A percentile compares a stretch with the other conserved stretches of the same genome.
Conservation (phyloP, 768 basidiomycete genomes). For the Suillus decipiens region DNA sequence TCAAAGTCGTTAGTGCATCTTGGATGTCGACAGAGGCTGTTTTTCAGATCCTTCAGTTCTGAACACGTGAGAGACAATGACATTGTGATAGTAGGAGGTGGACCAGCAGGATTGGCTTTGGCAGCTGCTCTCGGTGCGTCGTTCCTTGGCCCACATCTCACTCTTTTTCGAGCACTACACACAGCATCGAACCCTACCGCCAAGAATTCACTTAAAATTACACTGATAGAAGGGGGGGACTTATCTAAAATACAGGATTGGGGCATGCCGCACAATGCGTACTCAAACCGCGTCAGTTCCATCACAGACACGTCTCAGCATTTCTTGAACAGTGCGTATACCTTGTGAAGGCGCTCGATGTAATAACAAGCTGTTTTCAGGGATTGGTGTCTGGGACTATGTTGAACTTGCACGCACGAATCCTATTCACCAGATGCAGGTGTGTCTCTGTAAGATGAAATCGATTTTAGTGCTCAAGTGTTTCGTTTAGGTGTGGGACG, state of each 20-base stretch:
- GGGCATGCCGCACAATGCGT: constrained; percentile 54
- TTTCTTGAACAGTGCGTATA: constrained; percentile 61
- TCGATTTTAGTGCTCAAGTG: not conserved
- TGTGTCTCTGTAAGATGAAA: constrained; percentile 23
- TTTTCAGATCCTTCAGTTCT: constrained; percentile 21
- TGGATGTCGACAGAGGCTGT: constrained; percentile 10
- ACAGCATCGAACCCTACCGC: constrained; percentile 56
- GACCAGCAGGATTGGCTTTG: constrained; percentile 87
- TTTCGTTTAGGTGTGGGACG: constrained; percentile 81
- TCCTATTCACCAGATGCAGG: constrained; percentile 86
- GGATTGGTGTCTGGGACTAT: constrained; percentile 81
- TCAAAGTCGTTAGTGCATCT: constrained; percentile 13
- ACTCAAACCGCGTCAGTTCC: constrained; percentile 85
- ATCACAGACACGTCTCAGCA: constrained; percentile 73
- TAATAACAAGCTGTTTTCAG: constrained; percentile 39
- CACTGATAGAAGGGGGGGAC: constrained; percentile 82
- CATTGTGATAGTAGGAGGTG: constrained; percentile 93
- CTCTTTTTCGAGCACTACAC: not conserved
- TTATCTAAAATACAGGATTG: constrained; percentile 69
- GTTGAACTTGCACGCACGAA: constrained; percentile 69
- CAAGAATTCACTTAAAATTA: constrained; percentile 57
- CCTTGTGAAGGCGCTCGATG: not conserved
- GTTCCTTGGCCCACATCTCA: not conserved
- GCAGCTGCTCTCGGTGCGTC: constrained; percentile 81
- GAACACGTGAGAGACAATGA: constrained; percentile 58